phyloP scores from a whole-genome alignment of 2,329 filamentous ascomycete species.

The Orbilia brochopaga region DNA sequence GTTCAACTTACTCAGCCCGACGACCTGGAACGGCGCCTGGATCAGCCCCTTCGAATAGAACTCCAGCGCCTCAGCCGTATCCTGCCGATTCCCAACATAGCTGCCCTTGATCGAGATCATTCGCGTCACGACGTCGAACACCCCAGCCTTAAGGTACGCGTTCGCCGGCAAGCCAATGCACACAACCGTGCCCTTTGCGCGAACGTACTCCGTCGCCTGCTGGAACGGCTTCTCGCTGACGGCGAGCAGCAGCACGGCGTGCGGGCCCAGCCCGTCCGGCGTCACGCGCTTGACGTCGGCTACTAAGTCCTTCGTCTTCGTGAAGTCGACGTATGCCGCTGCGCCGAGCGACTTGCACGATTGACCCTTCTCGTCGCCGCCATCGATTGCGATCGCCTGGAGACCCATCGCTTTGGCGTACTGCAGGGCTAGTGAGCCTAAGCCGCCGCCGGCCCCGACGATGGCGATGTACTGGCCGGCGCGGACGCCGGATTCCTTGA shows the following conservation, averaged over 20 bases:
- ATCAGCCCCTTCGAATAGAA: conserved; percentile 86
- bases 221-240: conserved; percentile 92
- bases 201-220: conserved; percentile 87
- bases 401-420: conserved; percentile 92
- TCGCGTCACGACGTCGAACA: conserved; percentile 85
- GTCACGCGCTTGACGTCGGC: conserved; percentile 83
- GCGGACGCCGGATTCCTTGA: conserved; percentile 78
- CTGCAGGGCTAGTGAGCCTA: conserved; percentile 70
- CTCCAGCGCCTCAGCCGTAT: conserved; percentile 85
- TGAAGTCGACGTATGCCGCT: conserved; percentile 78
- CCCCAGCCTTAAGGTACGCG: conserved; percentile 79
- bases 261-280: conserved; percentile 78
- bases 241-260: conserved; percentile 85
- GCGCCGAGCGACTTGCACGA: conserved; percentile 75
- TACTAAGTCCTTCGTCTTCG: conserved; percentile 75
- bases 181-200: conserved; percentile 79
- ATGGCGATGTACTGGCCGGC: conserved; percentile 82
- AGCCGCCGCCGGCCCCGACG: conserved; percentile 82
- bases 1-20: conserved; percentile 78
- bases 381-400: conserved; percentile 79
- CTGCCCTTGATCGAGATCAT: conserved; percentile 93
- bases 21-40: conserved; percentile 83
- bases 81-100: conserved; percentile 91
- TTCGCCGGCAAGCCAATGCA: conserved; percentile 86
- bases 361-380: conserved; percentile 77